phyloP scores from a whole-genome alignment of 2,329 filamentous ascomycete species.

The Trichoderma sp. region DNA sequence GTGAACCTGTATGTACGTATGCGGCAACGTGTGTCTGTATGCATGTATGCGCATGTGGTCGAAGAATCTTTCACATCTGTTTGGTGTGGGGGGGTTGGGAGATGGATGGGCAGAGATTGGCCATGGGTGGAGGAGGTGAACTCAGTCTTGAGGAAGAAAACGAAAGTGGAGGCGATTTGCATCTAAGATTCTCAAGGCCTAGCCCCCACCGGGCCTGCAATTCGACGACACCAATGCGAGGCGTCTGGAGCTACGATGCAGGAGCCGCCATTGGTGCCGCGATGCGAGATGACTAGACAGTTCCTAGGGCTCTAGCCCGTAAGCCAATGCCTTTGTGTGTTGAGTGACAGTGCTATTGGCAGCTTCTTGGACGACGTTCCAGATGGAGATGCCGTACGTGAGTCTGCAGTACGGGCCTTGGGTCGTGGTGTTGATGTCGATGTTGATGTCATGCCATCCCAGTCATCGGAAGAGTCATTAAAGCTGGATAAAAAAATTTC shows the following conservation, averaged over 20 bases:
- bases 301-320: background rate
- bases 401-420: background rate
- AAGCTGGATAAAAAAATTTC: background rate
- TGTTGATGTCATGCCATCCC: background rate
- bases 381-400: background rate
- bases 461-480: background rate
- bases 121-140: constrained; percentile 5
- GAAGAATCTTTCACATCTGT: constrained; percentile 19
- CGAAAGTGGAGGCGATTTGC: constrained; percentile 18
- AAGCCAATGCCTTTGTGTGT: background rate
- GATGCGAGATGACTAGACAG: background rate
- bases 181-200: constrained; percentile 18
- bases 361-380: background rate
- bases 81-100: background rate
- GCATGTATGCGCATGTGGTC: constrained; percentile 19
- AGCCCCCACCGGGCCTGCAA: constrained; percentile 10
- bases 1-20: background rate
- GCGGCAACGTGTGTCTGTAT: background rate
- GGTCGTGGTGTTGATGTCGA: background rate
- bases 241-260: constrained; percentile 10
- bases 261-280: constrained; percentile 9
- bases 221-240: constrained; percentile 13
- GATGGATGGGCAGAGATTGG: constrained; percentile 2
- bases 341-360: background rate
- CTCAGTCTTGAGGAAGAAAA: background rate